Percentiles rank a stretch among this genome's conserved stretches.
phyloP scores from a whole-genome alignment of 140 eudicot genomes.

The Flaveria floridana region DNA sequence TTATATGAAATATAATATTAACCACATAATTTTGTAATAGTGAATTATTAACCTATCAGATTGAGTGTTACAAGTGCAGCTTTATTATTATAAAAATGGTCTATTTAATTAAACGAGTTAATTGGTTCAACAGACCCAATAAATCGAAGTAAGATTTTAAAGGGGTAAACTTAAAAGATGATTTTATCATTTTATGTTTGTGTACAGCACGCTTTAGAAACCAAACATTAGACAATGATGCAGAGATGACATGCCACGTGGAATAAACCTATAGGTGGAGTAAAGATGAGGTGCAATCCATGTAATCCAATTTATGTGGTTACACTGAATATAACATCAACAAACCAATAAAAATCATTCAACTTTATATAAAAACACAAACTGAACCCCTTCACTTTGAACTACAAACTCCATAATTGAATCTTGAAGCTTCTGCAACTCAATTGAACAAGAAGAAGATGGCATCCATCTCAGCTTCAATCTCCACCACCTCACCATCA shows the following conservation, averaged over 20 bases:
- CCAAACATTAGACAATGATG: slow-evolving; percentile 26
- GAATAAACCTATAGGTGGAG: slow-evolving; percentile 47
- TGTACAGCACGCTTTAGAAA: slow-evolving; percentile 9
- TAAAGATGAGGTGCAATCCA: slow-evolving; percentile 49
- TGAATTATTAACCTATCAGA: no score
- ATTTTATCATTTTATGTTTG: no score
- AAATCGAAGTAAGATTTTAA: no score
- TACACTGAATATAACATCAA: slow-evolving; percentile 18
- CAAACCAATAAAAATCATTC: slow-evolving; percentile 30
- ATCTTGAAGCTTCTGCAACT: slow-evolving; percentile 29
- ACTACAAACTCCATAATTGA: slow-evolving; percentile 9
- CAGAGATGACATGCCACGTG: slow-evolving; percentile 56
- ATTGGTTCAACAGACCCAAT: no score
- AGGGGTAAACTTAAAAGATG: no score
- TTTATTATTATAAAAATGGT: no score
- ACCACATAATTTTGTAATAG: no score
- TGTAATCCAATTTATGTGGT: slow-evolving; percentile 67
- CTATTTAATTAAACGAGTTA: no score
- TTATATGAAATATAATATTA: no score
- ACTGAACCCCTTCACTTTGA: slow-evolving; percentile 30
- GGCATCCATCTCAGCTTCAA: slow-evolving; percentile 49
- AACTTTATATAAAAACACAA: slow-evolving; percentile 36
- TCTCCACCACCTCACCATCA: slow-evolving; percentile 37
- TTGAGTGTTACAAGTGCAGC: no score
- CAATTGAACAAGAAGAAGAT: slow-evolving; percentile 22